Conservation (phyloP, 441 rosid species). For the Francoa sonchifolia region DNA sequence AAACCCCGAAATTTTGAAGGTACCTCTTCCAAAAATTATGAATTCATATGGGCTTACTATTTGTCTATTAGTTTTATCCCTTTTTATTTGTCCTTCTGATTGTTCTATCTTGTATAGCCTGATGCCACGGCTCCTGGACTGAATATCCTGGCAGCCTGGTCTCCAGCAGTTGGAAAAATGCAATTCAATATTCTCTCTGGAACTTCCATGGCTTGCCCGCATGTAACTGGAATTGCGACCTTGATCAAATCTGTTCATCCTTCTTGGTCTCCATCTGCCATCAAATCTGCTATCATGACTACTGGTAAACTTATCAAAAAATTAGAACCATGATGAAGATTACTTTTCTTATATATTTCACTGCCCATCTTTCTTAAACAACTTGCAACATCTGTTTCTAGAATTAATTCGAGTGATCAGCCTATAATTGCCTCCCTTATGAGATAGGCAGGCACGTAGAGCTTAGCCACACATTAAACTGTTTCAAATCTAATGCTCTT, state of each 20-base stretch:
- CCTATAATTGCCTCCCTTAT: too few relatives aligned
- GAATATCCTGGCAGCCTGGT: conserved; percentile 52
- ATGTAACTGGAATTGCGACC: conserved; percentile 34
- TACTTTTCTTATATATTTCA: too few relatives aligned
- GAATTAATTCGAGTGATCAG: too few relatives aligned
- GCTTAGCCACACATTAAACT: background rate
- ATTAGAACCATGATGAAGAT: too few relatives aligned
- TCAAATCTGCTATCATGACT: conserved; percentile 45
- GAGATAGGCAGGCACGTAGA: background rate
- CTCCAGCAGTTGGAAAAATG: conserved; percentile 26
- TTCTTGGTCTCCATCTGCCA: conserved; percentile 41
- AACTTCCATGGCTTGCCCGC: conserved; percentile 46
- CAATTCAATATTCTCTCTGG: conserved; percentile 39
- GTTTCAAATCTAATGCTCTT: too few relatives aligned
- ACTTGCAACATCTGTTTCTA: background rate
- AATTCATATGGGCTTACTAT: background rate
- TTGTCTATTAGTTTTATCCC: background rate
- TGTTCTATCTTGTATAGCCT: conserved; percentile 33
- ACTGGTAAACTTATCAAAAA: conserved; percentile 27
- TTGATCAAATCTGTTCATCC: conserved; percentile 36
- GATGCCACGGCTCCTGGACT: conserved; percentile 63
- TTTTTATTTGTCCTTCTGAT: background rate
- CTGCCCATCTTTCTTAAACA: background rate
- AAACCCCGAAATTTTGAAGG: conserved; percentile 64
- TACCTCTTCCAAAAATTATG: too few relatives aligned